Base-by-base conservation (phyloP, 768 basidiomycete genomes). In the Lepiota brunneoincarnata region DNA sequence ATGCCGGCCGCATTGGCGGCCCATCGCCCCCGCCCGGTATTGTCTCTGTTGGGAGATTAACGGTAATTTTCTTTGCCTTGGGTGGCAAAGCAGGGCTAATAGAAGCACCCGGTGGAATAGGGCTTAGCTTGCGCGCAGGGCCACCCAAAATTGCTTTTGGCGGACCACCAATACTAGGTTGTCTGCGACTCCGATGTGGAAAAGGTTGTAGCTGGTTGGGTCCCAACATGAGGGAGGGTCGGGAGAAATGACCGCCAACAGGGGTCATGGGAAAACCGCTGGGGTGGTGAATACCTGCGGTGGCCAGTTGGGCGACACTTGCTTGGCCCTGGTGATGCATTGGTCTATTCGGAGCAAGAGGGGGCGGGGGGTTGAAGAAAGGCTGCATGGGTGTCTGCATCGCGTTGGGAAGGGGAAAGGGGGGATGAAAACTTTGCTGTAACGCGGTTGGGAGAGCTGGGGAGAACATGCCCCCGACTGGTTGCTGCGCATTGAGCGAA, bases 121-220 rank as follows among this genome's bases (percentile, higher is more conserved):
- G 89, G 66, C 84, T 88, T 47, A 84, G 76, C 70, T 89, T 93
- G 41, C 87, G 80, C 41, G 83, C 80, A 11, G 87, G 90, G 0
- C 91, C 91, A 15, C 91, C 91, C 2, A 93, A 71, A 0, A 83
- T 79, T 0, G 91, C 91, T 67, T 93, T 93, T 7, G 91, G 91
- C n/a, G 91, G 91, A 6, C 91, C 91, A 11, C 91, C 91, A 38
- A 88, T 81, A 64, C 86, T 89, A 40, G 87, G 79, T 53, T 88
- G 81, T 17, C 59, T 51, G 37, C 55, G 59, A 48, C 44, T 87
- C 51, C 87, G 72, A 24, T 78, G 80, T 6, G 79, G 77, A 59
- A 82, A 85, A 2, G 80, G 83, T 39, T 67, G 74, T 21, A 67
- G 75, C 56, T 72, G 75, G 50, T 65, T 73, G 49, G 61, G 67